phyloP scores from a whole-genome alignment of 2,329 filamentous ascomycete species.

The Paecilomyces formosus region DNA sequence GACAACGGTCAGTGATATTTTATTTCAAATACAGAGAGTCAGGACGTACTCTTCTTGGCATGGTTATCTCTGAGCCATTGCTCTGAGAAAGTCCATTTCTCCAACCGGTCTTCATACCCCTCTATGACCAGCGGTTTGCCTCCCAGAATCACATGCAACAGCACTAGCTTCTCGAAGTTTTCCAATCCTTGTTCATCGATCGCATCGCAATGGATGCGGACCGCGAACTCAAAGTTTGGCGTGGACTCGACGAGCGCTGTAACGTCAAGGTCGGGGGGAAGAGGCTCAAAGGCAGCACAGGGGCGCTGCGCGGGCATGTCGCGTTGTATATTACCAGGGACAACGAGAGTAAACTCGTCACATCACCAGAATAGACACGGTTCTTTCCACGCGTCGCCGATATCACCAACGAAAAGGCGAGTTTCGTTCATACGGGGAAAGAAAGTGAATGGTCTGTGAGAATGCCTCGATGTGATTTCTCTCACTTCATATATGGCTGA shows the following conservation, averaged over 20 bases:
- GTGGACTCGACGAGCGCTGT: constrained; percentile 66
- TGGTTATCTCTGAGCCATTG: constrained; percentile 74
- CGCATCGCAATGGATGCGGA: constrained; percentile 69
- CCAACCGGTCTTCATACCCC: constrained; percentile 70
- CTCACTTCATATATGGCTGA: neutral
- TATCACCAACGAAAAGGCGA: neutral
- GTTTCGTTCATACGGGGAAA: neutral
- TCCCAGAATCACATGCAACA: constrained; percentile 72
- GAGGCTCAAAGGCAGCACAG: constrained; percentile 84
- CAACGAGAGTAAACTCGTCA: neutral
- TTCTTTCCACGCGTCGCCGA: neutral
- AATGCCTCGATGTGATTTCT: neutral
- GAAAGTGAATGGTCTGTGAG: neutral
- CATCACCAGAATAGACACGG: neutral
- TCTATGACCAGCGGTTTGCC: constrained; percentile 89
- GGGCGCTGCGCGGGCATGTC: constrained; percentile 72
- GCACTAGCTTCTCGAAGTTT: constrained; percentile 77
- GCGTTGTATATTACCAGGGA: neutral
- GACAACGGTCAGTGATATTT: constrained; percentile 9
- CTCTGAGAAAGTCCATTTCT: constrained; percentile 68
- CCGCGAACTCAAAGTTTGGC: constrained; percentile 79
- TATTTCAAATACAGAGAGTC: neutral
- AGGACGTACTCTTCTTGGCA: constrained; percentile 63
- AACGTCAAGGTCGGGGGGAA: constrained; percentile 78
- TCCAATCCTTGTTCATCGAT: constrained; percentile 70